Percentiles rank a stretch among this genome's conserved stretches.
Conservation (phyloP, 2,329 filamentous ascomycete genomes). For the Colletotrichum viniferum region DNA sequence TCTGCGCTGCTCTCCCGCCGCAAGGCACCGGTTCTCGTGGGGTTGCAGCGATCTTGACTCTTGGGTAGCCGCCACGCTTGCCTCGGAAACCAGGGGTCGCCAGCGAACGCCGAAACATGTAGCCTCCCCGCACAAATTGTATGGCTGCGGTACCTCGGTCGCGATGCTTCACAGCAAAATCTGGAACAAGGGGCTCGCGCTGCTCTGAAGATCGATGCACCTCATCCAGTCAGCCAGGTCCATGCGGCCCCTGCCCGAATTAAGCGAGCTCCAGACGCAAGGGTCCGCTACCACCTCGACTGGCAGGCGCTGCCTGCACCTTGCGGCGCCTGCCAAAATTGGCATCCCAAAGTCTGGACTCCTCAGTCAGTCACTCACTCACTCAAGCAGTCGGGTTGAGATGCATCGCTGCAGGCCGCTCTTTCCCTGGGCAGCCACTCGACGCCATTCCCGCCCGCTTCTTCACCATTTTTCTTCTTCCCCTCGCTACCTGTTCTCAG, state of each 20-base stretch:
- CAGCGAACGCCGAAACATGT: slow-evolving; percentile 12
- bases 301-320: slow-evolving; percentile 6
- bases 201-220: slow-evolving; percentile 10
- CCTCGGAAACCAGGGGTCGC: not conserved
- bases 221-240: slow-evolving; percentile 25
- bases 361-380: not conserved
- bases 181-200: slow-evolving; percentile 20
- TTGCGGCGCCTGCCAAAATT: slow-evolving; percentile 20
- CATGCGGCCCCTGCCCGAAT: slow-evolving; percentile 5
- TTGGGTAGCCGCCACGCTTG: slow-evolving; percentile 4
- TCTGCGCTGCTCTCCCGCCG: not conserved
- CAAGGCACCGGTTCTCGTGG: slow-evolving; percentile 1
- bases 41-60: slow-evolving; percentile 13
- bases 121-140: not conserved
- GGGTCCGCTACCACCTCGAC: slow-evolving; percentile 11
- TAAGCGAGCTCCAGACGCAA: slow-evolving; percentile 19
- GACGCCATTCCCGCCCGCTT: slow-evolving; percentile 4
- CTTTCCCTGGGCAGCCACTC: not conserved
- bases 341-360: not conserved
- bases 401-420: not conserved
- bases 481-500: not conserved
- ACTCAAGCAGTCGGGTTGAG: not conserved
- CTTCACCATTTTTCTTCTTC: not conserved
- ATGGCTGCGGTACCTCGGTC: not conserved
- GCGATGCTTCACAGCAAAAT: slow-evolving; percentile 17